Percentiles rank a stretch among this genome's conserved stretches.
phyloP scores from a whole-genome alignment of 371 early-diverging fungal species.

The Circinella minor region DNA sequence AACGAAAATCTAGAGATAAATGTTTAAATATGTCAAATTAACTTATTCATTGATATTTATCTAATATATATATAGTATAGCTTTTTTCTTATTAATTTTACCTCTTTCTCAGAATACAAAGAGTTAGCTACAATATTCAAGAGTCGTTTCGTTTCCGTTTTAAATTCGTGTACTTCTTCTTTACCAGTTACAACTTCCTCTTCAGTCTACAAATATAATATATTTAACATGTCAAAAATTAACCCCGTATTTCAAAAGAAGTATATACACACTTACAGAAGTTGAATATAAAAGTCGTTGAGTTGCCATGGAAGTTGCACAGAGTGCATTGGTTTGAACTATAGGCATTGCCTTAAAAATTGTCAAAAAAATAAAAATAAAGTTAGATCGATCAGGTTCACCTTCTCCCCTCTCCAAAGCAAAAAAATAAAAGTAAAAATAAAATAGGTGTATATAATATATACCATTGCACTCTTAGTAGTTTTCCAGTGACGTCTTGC shows the following conservation, averaged over 20 bases:
- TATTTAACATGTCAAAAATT: not conserved
- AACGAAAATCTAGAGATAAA: constrained; percentile 59
- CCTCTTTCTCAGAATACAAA: constrained; percentile 89
- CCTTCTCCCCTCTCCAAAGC: too few relatives aligned
- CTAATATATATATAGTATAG: not conserved
- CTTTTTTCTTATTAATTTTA: constrained; percentile 22
- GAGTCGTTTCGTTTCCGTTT: constrained; percentile 85
- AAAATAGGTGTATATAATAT: not conserved
- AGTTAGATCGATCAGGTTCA: not conserved
- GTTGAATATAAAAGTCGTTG: not conserved
- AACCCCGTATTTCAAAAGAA: not conserved
- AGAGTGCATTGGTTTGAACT: not conserved
- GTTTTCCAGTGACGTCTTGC: constrained; percentile 12
- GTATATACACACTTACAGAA: not conserved
- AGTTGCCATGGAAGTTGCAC: not conserved
- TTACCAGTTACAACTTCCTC: constrained; percentile 48
- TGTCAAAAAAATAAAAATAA: constrained; percentile 4
- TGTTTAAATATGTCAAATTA: not conserved
- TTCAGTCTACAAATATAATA: not conserved
- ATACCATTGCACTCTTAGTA: constrained; percentile 14
- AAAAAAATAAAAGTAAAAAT: not conserved
- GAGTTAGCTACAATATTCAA: constrained; percentile 88
- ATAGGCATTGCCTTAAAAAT: not conserved
- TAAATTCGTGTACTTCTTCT: constrained; percentile 68
- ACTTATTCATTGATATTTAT: too few relatives aligned